Evolutionary conservation across 225 moss, liverwort and hornwort genomes (phyloP), one percentile per base, ranked within the genome.

Genomic region (Straminergon stramineum): DNA sequence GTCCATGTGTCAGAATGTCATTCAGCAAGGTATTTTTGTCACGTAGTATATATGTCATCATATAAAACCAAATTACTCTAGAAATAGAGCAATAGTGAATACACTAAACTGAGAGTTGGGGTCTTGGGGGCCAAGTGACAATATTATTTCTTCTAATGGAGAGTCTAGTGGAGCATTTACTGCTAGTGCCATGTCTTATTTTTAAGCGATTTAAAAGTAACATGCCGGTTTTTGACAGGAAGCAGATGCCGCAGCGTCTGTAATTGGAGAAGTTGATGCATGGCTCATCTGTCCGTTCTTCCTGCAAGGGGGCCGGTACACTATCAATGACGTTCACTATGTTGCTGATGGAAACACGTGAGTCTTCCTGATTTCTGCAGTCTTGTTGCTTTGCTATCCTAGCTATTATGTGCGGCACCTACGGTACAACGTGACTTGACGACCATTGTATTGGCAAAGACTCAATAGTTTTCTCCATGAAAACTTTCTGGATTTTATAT

Each of bases 281-380:
- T 98, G 98, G 98, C 93, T 97, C 67, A 96, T 98, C 43, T 98
- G 98, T 85, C 98, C 97, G 28, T 97, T 96, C 90, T 98, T 98
- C 81, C 89, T 96, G 90, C 96, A 95, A 96, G 98, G 97, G 74
- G 98, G 98, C 79, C 96, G 98, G 45, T 98, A 95, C 89, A 98
- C 98, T 41, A 96, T 98, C 85, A 92, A 96, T 89, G 98, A 98
- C 89, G 92, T 98, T 75, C 98, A 98, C 90, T 98, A 97, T 74
- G 96, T 98, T 81, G 96, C 97, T 52, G 96, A 97, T 86, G 96
- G 94, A 87, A 92, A 95, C 91, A 93, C 88, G 98, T 96, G 87
- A 91, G 93, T 90, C 64, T 52, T 67, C 77, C 77, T 65, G 53
- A 32, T 78, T 85, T 74, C 57, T 84, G 63, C 57, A 75, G 32